Conservation (phyloP, 2,329 filamentous ascomycete species). For the Ceratocystis lukuohia region DNA sequence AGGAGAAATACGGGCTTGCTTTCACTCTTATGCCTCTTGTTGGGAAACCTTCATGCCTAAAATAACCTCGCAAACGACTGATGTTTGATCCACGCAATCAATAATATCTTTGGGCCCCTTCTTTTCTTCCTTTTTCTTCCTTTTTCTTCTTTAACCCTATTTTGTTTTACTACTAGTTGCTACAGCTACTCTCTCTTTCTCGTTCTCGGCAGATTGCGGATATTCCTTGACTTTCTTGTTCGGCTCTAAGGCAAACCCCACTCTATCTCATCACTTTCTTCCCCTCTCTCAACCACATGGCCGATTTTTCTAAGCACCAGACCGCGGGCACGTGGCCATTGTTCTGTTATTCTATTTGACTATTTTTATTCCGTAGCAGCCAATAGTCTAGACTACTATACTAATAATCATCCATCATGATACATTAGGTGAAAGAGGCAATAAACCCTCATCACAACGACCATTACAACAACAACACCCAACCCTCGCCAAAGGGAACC, state of each 20-base stretch:
- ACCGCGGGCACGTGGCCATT: not conserved
- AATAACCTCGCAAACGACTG: too few species aligned
- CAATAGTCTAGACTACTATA: not conserved
- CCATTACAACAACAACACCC: too few species aligned
- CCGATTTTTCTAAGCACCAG: not conserved
- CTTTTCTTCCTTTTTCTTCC: not conserved
- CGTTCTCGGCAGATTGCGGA: constrained; percentile 2
- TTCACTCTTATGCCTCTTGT: too few species aligned
- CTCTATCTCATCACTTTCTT: not conserved
- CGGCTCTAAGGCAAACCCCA: not conserved
- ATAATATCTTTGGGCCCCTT: not conserved
- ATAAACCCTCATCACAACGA: too few species aligned
- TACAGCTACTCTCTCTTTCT: not conserved
- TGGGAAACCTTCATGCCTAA: too few species aligned
- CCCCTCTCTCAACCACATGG: not conserved
- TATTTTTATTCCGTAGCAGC: not conserved
- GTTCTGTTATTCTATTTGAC: not conserved
- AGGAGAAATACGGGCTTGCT: too few species aligned
- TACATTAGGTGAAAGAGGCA: too few species aligned
- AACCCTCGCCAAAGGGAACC: too few species aligned
- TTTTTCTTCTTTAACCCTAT: not conserved
- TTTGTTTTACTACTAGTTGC: not conserved
- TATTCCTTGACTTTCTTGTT: not conserved
- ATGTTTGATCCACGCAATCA: not conserved
- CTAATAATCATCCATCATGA: too few species aligned